Conservation (phyloP, 495 filamentous ascomycete species). For the Trichoderma gamsii region DNA sequence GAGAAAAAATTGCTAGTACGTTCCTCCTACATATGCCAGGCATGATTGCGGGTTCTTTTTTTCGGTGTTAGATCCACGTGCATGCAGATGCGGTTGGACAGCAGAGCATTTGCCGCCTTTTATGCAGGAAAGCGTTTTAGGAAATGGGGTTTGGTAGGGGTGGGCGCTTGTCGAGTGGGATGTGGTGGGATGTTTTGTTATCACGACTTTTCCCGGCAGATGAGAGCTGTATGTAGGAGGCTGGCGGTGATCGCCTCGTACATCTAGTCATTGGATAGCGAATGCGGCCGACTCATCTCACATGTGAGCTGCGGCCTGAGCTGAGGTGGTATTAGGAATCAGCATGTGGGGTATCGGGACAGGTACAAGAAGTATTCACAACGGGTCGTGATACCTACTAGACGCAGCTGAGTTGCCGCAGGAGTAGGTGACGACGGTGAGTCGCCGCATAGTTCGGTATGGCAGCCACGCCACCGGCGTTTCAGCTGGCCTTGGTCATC, state of each 20-base stretch:
- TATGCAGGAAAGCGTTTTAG: conserved; percentile 3
- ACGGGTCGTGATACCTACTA: no score
- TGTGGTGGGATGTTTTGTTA: conserved; percentile 8
- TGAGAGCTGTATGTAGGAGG: neutral
- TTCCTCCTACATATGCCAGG: neutral
- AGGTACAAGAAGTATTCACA: no score
- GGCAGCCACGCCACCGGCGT: no score
- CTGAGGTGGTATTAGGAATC: neutral
- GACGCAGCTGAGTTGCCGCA: no score
- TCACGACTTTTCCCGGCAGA: neutral
- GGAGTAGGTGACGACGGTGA: no score
- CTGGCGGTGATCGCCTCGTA: neutral
- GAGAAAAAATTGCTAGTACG: neutral
- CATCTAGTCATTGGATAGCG: neutral
- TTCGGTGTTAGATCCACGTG: neutral
- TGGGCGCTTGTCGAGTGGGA: neutral
- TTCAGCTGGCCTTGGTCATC: no score
- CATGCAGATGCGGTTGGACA: conserved; percentile 10
- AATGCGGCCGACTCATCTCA: neutral
- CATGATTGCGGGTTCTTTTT: neutral
- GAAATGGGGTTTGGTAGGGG: neutral
- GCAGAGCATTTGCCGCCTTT: conserved; percentile 8
- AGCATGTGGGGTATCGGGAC: neutral
- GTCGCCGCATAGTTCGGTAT: no score
- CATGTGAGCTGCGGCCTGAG: neutral